Base-by-base conservation (phyloP, 1,284 basidiomycete genomes). In the Rhodofomes roseus region DNA sequence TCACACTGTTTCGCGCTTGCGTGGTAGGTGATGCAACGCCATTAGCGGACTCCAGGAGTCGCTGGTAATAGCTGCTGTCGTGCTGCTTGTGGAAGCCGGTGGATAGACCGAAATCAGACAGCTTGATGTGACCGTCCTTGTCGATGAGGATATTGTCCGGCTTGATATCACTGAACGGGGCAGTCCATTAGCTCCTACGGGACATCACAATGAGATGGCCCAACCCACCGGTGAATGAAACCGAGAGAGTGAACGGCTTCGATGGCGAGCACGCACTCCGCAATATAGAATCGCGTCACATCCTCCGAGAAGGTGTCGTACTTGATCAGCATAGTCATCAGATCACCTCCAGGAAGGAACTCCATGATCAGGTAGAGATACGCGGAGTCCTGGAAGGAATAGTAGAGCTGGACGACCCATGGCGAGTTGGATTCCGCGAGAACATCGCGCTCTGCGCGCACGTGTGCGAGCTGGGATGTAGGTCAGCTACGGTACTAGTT, bases 311-410 rank as follows among this genome's bases (percentile, higher is more conserved):
- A 99, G 1, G 96, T 94, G 74, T 99, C 96, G 76, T 99, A 98
- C 77, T 98, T 98, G 89, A 99, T 99, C 65, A 99, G 81, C 96
- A 98, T 99, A 39, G 90, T 92, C 96, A 99, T 98, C 62, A 99
- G 80, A 75, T 99, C 96, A 23, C 96, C 96, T 50, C 96, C 96
- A 31, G 96, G 96, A 57, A 99, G 81, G 78, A 98, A 99, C 75
- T 98, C 96, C 96, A 99, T 99, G 77, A 99, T 92, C 62, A 99
- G 85, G 76, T 98, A 99, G 39, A 99, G 86, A 71, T 97, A 98
- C 50, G 95, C 82, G 20, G 94, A 88, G 73, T 98, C 96, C 74
- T 99, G 96, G 82, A 99, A 99, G 23, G 96, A 98, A 76, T 98
- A 99, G 81, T 94, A 99, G 7, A 99, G 81, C 72, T 98, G 95